Conservation (phyloP, 2,329 filamentous ascomycete genomes). For the Calonectria naviculata region DNA sequence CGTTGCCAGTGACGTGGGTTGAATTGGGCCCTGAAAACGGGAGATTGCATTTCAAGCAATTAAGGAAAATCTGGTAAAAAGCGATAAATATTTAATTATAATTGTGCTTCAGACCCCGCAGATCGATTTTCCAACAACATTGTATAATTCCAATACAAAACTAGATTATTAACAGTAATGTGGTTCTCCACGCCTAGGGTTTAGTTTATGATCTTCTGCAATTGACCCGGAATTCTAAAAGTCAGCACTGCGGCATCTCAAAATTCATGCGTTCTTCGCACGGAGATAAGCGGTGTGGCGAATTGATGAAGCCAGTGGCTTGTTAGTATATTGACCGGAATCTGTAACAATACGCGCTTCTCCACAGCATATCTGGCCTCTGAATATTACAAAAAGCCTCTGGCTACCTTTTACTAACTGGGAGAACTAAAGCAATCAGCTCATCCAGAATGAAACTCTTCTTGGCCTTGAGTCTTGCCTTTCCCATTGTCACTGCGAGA, state of each 20-base stretch:
- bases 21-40: too few species aligned
- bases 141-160: too few species aligned
- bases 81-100: too few species aligned
- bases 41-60: too few species aligned
- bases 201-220: background rate
- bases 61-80: too few species aligned
- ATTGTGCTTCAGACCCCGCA: too few species aligned
- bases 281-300: too few species aligned
- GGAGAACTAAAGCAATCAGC: background rate
- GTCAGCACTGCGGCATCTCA: background rate
- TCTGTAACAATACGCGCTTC: too few species aligned
- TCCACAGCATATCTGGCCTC: background rate
- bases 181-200: background rate
- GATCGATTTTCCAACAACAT: too few species aligned
- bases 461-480: background rate
- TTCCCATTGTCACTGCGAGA: background rate
- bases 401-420: background rate
- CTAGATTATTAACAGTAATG: background rate
- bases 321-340: background rate
- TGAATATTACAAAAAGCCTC: background rate
- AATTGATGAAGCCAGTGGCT: background rate
- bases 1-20: too few species aligned
- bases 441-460: background rate
- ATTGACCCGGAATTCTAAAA: background rate
- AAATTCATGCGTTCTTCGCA: too few species aligned